These are phyloP conservation scores for Cladosporium sp. DNA, from an alignment of 2,329 filamentous ascomycete genomes.

Conservation along the genomic window DNA sequence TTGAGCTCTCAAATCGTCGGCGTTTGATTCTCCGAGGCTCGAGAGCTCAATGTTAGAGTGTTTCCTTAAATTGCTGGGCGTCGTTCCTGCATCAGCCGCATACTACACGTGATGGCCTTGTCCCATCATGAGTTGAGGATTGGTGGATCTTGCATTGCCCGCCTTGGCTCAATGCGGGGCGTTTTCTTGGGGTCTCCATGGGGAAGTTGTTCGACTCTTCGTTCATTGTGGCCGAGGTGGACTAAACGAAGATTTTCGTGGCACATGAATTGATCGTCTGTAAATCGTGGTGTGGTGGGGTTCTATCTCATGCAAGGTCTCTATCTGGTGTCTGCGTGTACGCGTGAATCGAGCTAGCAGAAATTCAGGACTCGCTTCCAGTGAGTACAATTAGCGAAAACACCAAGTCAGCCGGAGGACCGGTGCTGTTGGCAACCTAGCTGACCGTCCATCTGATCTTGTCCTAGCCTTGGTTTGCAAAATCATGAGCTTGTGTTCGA, in stretches of 20 bases:
- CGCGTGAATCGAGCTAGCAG: background rate
- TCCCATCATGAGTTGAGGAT: background rate
- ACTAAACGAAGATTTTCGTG: background rate
- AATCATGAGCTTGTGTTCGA: background rate
- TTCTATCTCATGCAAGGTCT: background rate
- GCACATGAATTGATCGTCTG: background rate
- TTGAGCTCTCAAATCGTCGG: background rate
- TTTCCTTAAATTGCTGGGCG: slow-evolving; percentile 6
- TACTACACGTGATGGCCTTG: background rate
- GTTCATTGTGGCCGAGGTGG: slow-evolving; percentile 6
- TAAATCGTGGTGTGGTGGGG: background rate
- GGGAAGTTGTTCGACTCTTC: background rate
- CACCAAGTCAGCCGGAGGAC: background rate
- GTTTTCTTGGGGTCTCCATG: slow-evolving; percentile 18
- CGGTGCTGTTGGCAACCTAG: background rate
- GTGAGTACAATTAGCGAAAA: background rate
- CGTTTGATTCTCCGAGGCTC: background rate
- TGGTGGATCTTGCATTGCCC: slow-evolving; percentile 11
- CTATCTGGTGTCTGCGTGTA: slow-evolving; percentile 2
- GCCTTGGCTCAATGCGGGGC: slow-evolving; percentile 14
- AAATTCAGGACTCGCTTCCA: background rate
- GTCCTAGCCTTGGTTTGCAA: background rate
- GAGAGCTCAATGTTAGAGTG: background rate
- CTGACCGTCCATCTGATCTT: background rate
- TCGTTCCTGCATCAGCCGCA: slow-evolving; percentile 14